Base-by-base conservation (phyloP, 257 asterid species). In the Nicotiana noctiflora region DNA sequence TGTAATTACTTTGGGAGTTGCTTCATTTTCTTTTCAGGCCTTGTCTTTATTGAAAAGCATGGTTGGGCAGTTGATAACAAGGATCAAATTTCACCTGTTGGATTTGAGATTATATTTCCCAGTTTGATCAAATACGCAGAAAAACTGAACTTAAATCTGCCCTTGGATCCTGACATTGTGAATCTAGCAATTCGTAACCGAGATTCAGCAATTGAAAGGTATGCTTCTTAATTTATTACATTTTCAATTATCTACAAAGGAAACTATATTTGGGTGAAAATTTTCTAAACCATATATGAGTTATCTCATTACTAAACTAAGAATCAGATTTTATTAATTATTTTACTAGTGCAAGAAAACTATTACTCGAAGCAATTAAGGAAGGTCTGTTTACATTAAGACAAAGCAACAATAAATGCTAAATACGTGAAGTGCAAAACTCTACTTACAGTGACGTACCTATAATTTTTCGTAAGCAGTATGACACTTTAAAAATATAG, bases 101-200 rank as follows among this genome's bases (percentile, higher is more conserved):
- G 91, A 46, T 88, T 86, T 66, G 63, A 83, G 8, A 70, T 88
- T n/a, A 29, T 79, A 5, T 86, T 86, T 61, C 85, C 89, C 27
- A 31, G 64, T 9, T 85, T 88, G 88, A 40, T 86, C 12, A 74
- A 77, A 15, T 53, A 61, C 3, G 90, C 90, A 1, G 79, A 31
- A 6, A 67, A 86, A 62, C 23, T 88, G 49, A 82, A 80, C 63
- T 29, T 86, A 31, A 37, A 53, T 62, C 49, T 88, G 15, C 85
- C 87, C 10, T 83, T 86, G 4, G 46, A 61, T 56, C 61, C 57
- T 2, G 63, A 31, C 49, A 37, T 76, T 31, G 53, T 83, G 74
- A 56, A 74, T 53, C 6, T 15, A 10, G 27, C 81, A 79, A 62
- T 70, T 55, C 80, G 55, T 3, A 11, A 53, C 18, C 77, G 78